These are phyloP conservation scores for Chloris gayana DNA, from an alignment of 176 grass and related monocot species.

Conservation along the genomic window DNA sequence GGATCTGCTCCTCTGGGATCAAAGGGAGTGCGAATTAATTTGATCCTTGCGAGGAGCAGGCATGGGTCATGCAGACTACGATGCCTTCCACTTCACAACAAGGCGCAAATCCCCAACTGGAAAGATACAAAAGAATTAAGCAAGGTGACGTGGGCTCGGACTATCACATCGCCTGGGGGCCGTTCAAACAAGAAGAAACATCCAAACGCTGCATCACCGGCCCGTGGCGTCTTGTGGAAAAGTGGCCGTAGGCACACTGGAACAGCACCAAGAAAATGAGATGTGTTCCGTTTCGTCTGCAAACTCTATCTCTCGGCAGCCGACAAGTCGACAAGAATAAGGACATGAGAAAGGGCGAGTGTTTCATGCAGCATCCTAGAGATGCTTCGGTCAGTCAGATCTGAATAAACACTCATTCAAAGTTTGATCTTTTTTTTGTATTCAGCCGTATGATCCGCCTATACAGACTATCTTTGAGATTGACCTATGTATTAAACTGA, in stretches of 20 bases:
- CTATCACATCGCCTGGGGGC: neutral
- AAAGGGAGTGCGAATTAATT: neutral
- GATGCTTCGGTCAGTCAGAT: neutral
- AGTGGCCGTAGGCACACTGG: neutral
- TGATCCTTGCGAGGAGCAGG: neutral
- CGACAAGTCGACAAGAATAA: neutral
- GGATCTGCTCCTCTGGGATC: neutral
- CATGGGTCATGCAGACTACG: neutral
- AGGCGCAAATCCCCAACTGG: neutral
- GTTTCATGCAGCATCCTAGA: neutral
- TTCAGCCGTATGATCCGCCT: neutral
- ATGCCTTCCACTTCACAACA: neutral
- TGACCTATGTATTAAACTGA: neutral
- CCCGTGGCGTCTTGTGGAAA: neutral
- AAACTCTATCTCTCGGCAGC: neutral
- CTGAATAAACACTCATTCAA: too few relatives aligned
- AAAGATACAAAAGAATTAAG: slow-evolving; percentile 10
- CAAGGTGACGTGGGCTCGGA: neutral
- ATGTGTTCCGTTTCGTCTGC: neutral
- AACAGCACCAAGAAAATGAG: neutral
- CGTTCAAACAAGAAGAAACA: neutral
- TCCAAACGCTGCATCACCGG: neutral
- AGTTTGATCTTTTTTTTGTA: neutral
- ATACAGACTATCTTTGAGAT: too few relatives aligned
- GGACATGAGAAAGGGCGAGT: too few relatives aligned